These are phyloP conservation scores for Pontederia paniculata DNA, from an alignment of 176 grass and related monocot genomes.

Conservation along the genomic window DNA sequence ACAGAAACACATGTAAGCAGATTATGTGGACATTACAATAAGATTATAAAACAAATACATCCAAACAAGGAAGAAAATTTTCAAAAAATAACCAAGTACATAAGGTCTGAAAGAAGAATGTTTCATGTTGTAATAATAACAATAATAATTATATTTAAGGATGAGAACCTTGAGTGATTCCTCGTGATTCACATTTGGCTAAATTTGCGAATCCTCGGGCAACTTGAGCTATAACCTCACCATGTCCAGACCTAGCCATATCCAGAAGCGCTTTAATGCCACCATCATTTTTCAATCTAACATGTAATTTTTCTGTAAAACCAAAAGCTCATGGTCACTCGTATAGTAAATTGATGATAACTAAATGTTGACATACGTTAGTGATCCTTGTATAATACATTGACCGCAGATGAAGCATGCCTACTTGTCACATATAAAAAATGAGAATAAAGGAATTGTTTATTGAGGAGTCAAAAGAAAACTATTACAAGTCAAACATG, in stretches of 20 bases:
- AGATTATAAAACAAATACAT: constrained; percentile 6
- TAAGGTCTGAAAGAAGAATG: too few relatives aligned
- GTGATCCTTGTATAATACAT: too few relatives aligned
- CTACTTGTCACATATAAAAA: too few relatives aligned
- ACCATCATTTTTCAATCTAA: constrained; percentile 74
- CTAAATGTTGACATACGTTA: not conserved
- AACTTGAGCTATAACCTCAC: constrained; percentile 83
- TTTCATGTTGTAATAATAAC: not conserved
- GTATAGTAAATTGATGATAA: not conserved
- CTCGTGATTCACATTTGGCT: constrained; percentile 96
- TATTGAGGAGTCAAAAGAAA: too few relatives aligned
- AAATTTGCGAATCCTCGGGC: constrained; percentile 93
- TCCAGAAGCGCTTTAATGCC: constrained; percentile 70
- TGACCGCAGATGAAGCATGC: too few relatives aligned
- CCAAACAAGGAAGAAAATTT: not conserved
- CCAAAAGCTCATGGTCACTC: not conserved
- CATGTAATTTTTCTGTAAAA: constrained; percentile 55
- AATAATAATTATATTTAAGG: not conserved
- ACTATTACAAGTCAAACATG: too few relatives aligned
- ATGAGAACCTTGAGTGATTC: constrained; percentile 60
- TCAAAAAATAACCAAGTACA: constrained; percentile 1
- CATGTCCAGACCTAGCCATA: constrained; percentile 55
- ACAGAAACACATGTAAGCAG: too few relatives aligned
- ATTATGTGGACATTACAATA: too few relatives aligned
- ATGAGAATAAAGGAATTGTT: too few relatives aligned